Evolutionary conservation across 148 eudicot genomes (phyloP).

Genomic region (Salicornia ramosissima): DNA sequence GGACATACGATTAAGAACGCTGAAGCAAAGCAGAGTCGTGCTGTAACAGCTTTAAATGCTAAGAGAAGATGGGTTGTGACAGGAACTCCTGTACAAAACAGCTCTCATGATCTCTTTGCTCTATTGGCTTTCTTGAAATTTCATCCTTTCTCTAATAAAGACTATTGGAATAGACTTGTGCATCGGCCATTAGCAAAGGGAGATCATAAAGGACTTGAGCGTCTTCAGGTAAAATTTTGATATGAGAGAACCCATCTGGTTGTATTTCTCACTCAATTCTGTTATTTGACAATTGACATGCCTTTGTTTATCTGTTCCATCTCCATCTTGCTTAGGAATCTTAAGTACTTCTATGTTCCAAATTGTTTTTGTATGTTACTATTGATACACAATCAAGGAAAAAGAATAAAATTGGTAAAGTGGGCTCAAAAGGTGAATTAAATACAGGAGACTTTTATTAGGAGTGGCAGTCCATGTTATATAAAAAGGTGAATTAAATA

Average conservation of each 20-base stretch:
- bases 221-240: constrained; percentile 58
- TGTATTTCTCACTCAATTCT: neutral
- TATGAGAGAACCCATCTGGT: neutral
- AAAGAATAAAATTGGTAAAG: too few species aligned
- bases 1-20: constrained; percentile 83
- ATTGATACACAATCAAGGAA: too few species aligned
- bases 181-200: constrained; percentile 75
- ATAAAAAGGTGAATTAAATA: too few species aligned
- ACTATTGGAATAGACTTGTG: constrained; percentile 74
- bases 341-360: too few species aligned
- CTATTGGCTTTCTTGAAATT: constrained; percentile 81
- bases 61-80: constrained; percentile 85
- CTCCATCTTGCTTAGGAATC: neutral
- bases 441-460: too few species aligned
- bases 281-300: neutral
- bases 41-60: constrained; percentile 60
- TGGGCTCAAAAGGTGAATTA: too few species aligned
- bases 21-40: constrained; percentile 56
- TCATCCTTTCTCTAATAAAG: constrained; percentile 73
- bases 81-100: constrained; percentile 92
- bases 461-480: too few species aligned
- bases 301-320: neutral
- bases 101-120: constrained; percentile 72
- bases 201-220: constrained; percentile 50
- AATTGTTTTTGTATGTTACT: too few species aligned